Percentiles rank a stretch among this genome's conserved stretches.
Conservation (phyloP, 768 basidiomycete species). For the Panaeolus papilionaceus region DNA sequence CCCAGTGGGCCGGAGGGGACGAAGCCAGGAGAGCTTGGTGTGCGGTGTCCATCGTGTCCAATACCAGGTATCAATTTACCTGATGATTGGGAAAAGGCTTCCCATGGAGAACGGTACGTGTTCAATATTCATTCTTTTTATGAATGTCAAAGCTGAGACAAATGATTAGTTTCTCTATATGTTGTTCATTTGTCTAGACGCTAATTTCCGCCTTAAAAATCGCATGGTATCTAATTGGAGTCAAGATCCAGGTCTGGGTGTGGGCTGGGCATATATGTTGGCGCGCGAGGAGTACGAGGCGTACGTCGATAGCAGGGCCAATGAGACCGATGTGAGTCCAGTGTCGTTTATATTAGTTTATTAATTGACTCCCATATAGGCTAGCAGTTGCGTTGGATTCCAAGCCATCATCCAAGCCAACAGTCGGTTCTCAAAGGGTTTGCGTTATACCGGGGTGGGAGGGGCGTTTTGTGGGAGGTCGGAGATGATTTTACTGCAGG, state of each 20-base stretch:
- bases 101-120: not conserved
- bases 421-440: slow-evolving; percentile 27
- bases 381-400: slow-evolving; percentile 34
- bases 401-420: slow-evolving; percentile 31
- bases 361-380: not conserved
- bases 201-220: slow-evolving; percentile 32
- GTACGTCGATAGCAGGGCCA: not conserved
- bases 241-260: slow-evolving; percentile 16
- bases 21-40: slow-evolving; percentile 1
- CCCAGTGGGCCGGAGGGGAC: slow-evolving; percentile 14
- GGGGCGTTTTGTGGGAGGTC: slow-evolving; percentile 29
- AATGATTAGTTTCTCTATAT: slow-evolving; percentile 11
- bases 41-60: slow-evolving; percentile 15
- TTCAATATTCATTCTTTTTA: not conserved
- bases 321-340: not conserved
- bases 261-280: slow-evolving; percentile 12
- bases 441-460: slow-evolving; percentile 31
- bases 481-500: slow-evolving; percentile 28
- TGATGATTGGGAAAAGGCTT: slow-evolving; percentile 5
- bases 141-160: not conserved
- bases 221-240: slow-evolving; percentile 14
- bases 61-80: slow-evolving; percentile 12
- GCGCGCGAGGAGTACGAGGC: not conserved
- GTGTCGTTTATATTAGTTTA: too few species aligned
- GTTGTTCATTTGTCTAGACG: slow-evolving; percentile 26